Evolutionary conservation across 208 protist species (phyloP).

Genomic region (Angomonas deanei): DNA sequence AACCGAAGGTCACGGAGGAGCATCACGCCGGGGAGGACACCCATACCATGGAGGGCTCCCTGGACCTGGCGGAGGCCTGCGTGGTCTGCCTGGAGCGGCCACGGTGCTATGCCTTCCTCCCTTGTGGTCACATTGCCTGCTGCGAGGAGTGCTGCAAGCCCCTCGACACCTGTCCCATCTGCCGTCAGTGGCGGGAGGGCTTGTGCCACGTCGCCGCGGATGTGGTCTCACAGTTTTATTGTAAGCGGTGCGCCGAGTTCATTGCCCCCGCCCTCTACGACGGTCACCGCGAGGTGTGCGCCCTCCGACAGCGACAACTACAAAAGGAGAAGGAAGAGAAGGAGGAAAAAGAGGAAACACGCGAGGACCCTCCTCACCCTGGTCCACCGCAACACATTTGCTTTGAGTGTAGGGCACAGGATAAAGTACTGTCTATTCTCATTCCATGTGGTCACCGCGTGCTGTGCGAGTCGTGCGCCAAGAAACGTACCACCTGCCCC

Average conservation of each 20-base stretch:
- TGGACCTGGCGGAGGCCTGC: constrained; percentile 45
- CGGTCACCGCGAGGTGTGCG: constrained; percentile 82
- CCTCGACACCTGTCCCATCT: constrained; percentile 71
- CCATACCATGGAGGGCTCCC: no score
- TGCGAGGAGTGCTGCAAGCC: constrained; percentile 52
- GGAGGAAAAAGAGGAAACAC: background rate
- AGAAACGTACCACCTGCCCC: constrained; percentile 57
- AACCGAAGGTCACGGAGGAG: background rate
- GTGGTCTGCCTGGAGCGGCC: constrained; percentile 62
- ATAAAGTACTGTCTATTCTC: constrained; percentile 33
- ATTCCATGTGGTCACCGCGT: constrained; percentile 78
- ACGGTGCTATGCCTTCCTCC: constrained; percentile 72
- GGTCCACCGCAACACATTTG: background rate
- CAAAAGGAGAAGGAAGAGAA: constrained; percentile 7
- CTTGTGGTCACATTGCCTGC: constrained; percentile 79
- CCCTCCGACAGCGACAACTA: constrained; percentile 29
- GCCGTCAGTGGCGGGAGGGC: constrained; percentile 42
- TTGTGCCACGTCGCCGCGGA: constrained; percentile 50
- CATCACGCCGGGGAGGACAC: background rate
- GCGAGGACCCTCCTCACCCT: background rate
- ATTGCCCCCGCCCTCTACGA: constrained; percentile 76
- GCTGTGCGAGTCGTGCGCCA: constrained; percentile 62
- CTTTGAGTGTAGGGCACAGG: background rate
- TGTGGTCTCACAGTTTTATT: constrained; percentile 50
- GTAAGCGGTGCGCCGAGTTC: constrained; percentile 54